phyloP scores from a whole-genome alignment of 768 basidiomycete species.

The Boletus coccyginus region DNA sequence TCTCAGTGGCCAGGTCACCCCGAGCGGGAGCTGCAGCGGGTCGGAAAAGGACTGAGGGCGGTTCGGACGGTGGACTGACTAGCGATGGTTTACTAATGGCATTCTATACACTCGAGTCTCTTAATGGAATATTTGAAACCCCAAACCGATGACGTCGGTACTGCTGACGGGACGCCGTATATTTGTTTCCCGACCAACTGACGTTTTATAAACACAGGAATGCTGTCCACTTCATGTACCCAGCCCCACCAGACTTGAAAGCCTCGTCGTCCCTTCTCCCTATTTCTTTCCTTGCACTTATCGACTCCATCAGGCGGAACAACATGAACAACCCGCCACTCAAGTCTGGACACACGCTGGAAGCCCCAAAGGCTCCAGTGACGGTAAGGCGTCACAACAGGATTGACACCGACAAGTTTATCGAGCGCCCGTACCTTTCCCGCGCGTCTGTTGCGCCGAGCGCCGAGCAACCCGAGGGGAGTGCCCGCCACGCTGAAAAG shows the following conservation, averaged over 20 bases:
- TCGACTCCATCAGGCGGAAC: slow-evolving; percentile 18
- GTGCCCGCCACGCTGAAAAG: slow-evolving; percentile 13
- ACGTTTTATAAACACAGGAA: not conserved
- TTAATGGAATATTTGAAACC: no score
- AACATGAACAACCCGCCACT: slow-evolving; percentile 18
- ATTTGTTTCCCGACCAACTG: slow-evolving; percentile 16
- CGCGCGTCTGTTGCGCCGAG: slow-evolving; percentile 30
- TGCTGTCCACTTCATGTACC: slow-evolving; percentile 15
- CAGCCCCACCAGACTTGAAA: slow-evolving; percentile 8
- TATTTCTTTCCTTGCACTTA: slow-evolving; percentile 18
- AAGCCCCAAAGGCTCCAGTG: slow-evolving; percentile 19
- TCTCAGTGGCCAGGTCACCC: slow-evolving; percentile 19
- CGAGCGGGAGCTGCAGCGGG: slow-evolving; percentile 4
- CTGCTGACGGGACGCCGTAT: not conserved
- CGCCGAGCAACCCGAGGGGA: slow-evolving; percentile 22
- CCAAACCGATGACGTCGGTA: not conserved
- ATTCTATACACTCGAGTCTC: not conserved
- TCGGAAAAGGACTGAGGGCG: slow-evolving; percentile 15
- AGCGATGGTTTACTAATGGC: slow-evolving; percentile 6
- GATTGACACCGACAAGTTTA: slow-evolving; percentile 24
- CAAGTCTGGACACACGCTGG: slow-evolving; percentile 17
- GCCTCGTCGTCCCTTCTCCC: slow-evolving; percentile 13
- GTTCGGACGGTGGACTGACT: slow-evolving; percentile 5
- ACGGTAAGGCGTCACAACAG: slow-evolving; percentile 20
- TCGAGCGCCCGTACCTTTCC: slow-evolving; percentile 28